Conservation (phyloP, 2,329 filamentous ascomycete genomes). For the Calonectria pseudoturangicola region DNA sequence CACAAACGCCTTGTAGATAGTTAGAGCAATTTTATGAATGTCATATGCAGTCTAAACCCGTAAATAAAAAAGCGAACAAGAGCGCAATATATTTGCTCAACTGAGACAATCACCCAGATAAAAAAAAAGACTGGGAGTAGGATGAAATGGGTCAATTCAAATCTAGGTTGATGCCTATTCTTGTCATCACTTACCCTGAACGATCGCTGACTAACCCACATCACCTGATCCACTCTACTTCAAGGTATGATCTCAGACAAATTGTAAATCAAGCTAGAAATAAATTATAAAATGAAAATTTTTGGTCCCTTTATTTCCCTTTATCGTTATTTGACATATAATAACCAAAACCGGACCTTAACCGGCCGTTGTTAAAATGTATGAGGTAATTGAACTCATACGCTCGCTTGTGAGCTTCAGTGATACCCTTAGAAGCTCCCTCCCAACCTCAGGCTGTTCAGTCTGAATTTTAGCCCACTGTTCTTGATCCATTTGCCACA, state of each 20-base stretch:
- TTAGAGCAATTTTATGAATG: too few species aligned
- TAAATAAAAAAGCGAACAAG: neutral
- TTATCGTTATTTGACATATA: conserved; percentile 22
- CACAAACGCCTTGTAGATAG: too few species aligned
- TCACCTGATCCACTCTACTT: neutral
- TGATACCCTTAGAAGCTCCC: conserved; percentile 89
- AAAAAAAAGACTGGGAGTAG: neutral
- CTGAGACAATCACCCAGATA: neutral
- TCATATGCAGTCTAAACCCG: too few species aligned
- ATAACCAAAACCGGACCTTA: conserved; percentile 47
- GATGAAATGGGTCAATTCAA: neutral
- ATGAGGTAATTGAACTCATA: conserved; percentile 82
- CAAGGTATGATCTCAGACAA: neutral
- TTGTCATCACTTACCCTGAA: conserved; percentile 10
- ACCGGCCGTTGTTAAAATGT: conserved; percentile 70
- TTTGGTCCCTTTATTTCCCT: neutral
- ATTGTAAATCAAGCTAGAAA: neutral
- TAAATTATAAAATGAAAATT: neutral
- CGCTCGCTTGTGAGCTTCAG: conserved; percentile 95
- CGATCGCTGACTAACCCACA: conserved; percentile 44
- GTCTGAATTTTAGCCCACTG: conserved; percentile 84
- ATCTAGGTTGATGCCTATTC: conserved; percentile 33
- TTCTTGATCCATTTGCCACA: conserved; percentile 85
- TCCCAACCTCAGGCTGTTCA: conserved; percentile 84
- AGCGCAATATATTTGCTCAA: neutral